Conservation (phyloP, 2,329 filamentous ascomycete species). For the Nemania serpens region DNA sequence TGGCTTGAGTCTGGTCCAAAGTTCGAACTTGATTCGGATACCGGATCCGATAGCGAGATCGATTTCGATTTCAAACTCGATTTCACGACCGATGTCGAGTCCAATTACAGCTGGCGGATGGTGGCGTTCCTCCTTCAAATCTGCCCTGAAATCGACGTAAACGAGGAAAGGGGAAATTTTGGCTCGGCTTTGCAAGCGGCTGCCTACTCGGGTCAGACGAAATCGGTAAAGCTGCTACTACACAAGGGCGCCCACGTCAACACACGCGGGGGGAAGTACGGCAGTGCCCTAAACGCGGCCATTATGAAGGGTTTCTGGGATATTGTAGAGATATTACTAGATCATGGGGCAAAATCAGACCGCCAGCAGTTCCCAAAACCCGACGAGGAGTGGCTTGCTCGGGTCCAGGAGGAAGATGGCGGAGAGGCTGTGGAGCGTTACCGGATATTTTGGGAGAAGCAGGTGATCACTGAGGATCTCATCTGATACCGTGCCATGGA, state of each 20-base stretch:
- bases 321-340: constrained; percentile 10
- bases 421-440: neutral
- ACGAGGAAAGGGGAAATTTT: neutral
- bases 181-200: constrained; percentile 13
- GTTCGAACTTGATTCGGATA: too few relatives aligned
- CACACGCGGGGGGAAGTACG: constrained; percentile 1
- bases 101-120: too few relatives aligned
- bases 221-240: neutral
- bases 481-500: too few relatives aligned
- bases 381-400: constrained; percentile 10
- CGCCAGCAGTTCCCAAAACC: neutral
- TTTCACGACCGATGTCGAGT: too few relatives aligned
- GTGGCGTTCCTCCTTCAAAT: neutral
- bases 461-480: too few relatives aligned
- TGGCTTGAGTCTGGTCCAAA: too few relatives aligned
- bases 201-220: neutral
- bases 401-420: neutral
- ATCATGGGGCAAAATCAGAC: constrained; percentile 3
- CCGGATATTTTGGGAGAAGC: neutral
- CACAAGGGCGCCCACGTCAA: neutral
- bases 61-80: too few relatives aligned
- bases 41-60: too few relatives aligned
- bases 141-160: neutral
- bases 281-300: constrained; percentile 8
- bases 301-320: constrained; percentile 3